phyloP scores from a whole-genome alignment of 2,329 filamentous ascomycete species.

The Myriangium duriaei region DNA sequence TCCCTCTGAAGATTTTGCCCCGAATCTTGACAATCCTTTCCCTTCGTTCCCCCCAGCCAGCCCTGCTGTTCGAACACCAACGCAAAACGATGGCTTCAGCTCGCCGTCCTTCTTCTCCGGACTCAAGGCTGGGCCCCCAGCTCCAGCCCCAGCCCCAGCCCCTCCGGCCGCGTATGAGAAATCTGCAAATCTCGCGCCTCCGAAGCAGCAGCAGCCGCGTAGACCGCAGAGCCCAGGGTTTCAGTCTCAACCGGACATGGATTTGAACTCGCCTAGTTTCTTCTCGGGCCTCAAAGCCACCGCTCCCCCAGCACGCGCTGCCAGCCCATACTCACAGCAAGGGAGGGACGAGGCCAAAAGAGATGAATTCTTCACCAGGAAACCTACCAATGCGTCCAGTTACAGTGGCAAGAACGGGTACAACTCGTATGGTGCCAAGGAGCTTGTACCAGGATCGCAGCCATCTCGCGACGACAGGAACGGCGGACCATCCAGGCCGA shows the following conservation, averaged over 20 bases:
- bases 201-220: not conserved
- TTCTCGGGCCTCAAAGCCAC: slow-evolving; percentile 5
- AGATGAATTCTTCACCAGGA: slow-evolving; percentile 4
- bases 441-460: not conserved
- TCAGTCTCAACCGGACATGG: not conserved
- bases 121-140: not conserved
- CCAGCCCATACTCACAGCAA: slow-evolving; percentile 1
- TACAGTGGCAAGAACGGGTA: slow-evolving; percentile 5
- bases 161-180: slow-evolving; percentile 5
- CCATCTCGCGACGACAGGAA: slow-evolving; percentile 4
- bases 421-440: slow-evolving; percentile 1
- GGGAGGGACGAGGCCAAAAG: slow-evolving; percentile 7
- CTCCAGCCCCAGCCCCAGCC: not conserved
- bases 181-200: not conserved
- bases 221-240: not conserved
- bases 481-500: slow-evolving; percentile 19
- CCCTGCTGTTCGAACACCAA: slow-evolving; percentile 18
- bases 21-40: slow-evolving; percentile 39
- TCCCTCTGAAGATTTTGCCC: slow-evolving; percentile 33
- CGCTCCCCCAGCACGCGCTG: not conserved
- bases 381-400: slow-evolving; percentile 2
- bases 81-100: slow-evolving; percentile 12
- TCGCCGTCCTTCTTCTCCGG: slow-evolving; percentile 1
- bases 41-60: slow-evolving; percentile 38
- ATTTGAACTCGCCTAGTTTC: slow-evolving; percentile 5